Evolutionary conservation across 371 early-diverging fungal species (phyloP).

Genomic region (Smittium mucronatum): DNA sequence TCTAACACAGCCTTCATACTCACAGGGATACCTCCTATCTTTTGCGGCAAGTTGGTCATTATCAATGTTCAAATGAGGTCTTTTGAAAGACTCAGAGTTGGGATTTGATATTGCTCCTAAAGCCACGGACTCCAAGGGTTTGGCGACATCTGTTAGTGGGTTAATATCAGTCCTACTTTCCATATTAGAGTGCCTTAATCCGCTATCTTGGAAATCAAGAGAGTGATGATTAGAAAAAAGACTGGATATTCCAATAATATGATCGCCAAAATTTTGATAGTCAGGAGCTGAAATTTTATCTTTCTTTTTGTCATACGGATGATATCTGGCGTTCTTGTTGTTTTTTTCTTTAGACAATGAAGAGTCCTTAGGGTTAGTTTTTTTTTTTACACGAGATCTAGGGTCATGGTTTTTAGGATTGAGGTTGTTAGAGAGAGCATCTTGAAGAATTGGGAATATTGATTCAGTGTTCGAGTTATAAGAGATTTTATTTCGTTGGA

Average conservation of each 20-base stretch:
- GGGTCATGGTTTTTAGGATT: background rate
- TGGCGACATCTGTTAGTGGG: no score
- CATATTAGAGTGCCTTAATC: background rate
- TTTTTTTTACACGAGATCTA: background rate
- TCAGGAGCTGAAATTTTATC: background rate
- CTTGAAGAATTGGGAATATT: background rate
- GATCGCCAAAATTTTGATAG: background rate
- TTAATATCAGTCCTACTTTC: no score
- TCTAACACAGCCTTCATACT: constrained; percentile 38
- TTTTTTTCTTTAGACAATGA: background rate
- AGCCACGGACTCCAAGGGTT: background rate
- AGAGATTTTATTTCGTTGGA: background rate
- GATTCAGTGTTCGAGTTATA: background rate
- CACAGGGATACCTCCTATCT: constrained; percentile 29
- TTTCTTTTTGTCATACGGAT: background rate
- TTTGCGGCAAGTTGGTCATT: background rate
- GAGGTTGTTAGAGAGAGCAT: background rate
- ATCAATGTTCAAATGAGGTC: background rate
- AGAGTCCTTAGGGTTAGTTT: background rate
- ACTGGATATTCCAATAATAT: background rate
- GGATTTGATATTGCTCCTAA: background rate
- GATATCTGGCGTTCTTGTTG: background rate
- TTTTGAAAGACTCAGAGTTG: background rate
- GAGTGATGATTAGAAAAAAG: background rate
- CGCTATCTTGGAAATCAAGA: background rate